Evolutionary conservation across 176 grass and related monocot species (phyloP).

Genomic region (Lolium rigidum): DNA sequence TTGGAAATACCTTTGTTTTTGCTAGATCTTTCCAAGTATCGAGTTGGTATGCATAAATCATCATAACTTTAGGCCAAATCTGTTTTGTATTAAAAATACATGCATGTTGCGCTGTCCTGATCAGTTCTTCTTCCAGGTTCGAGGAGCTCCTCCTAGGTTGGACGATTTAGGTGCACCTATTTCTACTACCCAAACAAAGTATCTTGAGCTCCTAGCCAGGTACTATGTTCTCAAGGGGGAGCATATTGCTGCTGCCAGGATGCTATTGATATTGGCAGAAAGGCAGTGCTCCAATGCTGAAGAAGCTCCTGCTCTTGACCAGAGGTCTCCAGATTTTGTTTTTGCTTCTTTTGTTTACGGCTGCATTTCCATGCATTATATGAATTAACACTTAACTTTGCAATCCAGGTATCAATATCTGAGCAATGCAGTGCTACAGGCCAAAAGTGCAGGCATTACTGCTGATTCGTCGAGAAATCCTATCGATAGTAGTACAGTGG

Average conservation of each 20-base stretch:
- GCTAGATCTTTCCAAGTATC: constrained; percentile 31
- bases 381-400: constrained; percentile 41
- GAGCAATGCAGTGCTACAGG: constrained; percentile 90
- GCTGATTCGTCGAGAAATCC: constrained; percentile 64
- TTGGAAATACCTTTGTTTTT: constrained; percentile 30
- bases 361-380: not conserved
- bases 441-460: constrained; percentile 70
- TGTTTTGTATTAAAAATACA: not conserved
- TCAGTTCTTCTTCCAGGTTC: constrained; percentile 45
- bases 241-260: constrained; percentile 83
- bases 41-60: constrained; percentile 2
- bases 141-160: constrained; percentile 44
- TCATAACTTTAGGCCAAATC: not conserved
- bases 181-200: constrained; percentile 69
- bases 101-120: constrained; percentile 28
- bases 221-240: constrained; percentile 92
- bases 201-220: constrained; percentile 81
- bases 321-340: constrained; percentile 61
- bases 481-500: constrained; percentile 78
- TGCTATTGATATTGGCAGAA: constrained; percentile 85
- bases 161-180: constrained; percentile 58
- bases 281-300: constrained; percentile 73
- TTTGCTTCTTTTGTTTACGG: constrained; percentile 46
- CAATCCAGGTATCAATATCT: constrained; percentile 85
- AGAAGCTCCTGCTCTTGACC: constrained; percentile 78